Evolutionary conservation across 352 stramenopile species (phyloP), one percentile per base, ranked within the genome.

Genomic region (Phytopythium chamaehyphon): DNA sequence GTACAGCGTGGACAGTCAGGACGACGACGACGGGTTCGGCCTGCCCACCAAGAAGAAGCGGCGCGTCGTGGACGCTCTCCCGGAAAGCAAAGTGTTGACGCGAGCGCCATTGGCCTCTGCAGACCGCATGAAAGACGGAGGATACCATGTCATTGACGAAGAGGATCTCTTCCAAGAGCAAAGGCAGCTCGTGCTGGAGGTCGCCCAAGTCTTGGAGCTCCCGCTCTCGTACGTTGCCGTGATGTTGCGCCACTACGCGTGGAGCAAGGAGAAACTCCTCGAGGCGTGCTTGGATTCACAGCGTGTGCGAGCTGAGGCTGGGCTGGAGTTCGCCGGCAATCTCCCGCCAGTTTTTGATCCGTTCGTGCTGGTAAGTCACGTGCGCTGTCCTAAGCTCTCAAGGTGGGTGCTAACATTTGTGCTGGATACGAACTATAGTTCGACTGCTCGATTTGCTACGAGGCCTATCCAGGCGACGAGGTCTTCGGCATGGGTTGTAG

Each of bases 391-490:
- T 14, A 21, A 3, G 10, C 15, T 21, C 28, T 33, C 9, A 5
- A 33, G 28, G 28, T 16, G 42, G 39, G 16, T 38, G 42, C 26
- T 51, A 22, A 64, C 46, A 49, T 38, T 58, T 43, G n/a, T 31
- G 26, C 35, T 35, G 10, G 18, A 33, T 33, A 33, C 44, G 19
- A n/a, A 38, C 15, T 40, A 35, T 46, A 92, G 80, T 54, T 88
- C 43, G 73, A 88, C 40, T 94, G 83, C 69, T 73, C 89, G 37
- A 99, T 99, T 69, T 99, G 96, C 73, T 98, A 86, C 70, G 90
- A 98, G 51, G 85, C 97, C 55, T 90, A 91, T 45, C 42, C 66
- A 19, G 40, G 71, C 8, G 71, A 62, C 18, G 70, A 92, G 38
- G 62, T 88, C 21, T 95, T 98, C 46, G 75, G 76, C 39, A 97